Evolutionary conservation across 352 stramenopile genomes (phyloP).

Genomic region (Globisporangium perplexum): DNA sequence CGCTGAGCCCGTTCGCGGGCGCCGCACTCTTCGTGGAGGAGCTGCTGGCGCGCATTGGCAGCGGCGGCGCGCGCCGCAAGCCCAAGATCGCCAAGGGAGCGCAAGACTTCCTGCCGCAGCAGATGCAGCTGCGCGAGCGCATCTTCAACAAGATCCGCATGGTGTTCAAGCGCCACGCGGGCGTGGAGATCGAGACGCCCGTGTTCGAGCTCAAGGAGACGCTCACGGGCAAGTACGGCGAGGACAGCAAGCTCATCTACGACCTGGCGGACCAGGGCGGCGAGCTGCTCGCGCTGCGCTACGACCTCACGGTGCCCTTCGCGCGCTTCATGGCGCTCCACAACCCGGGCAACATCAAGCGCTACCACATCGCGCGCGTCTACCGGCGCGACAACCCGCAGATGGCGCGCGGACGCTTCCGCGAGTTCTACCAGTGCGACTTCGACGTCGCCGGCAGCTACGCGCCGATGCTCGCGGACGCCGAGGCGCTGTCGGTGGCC

Average conservation of each 20-base stretch:
- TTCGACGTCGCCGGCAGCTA: constrained; percentile 98
- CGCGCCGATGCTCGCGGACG: constrained; percentile 94
- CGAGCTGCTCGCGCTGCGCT: constrained; percentile 92
- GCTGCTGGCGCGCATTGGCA: constrained; percentile 55
- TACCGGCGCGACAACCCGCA: constrained; percentile 96
- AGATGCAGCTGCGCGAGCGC: constrained; percentile 96
- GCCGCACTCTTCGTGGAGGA: constrained; percentile 54
- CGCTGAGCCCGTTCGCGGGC: constrained; percentile 48
- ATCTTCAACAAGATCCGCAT: constrained; percentile 97
- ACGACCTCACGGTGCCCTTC: constrained; percentile 99
- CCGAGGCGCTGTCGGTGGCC: constrained; percentile 95
- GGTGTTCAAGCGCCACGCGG: constrained; percentile 97
- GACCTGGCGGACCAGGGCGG: constrained; percentile 98
- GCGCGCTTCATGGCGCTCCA: constrained; percentile 97
- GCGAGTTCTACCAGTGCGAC: constrained; percentile 99
- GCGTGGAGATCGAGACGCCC: constrained; percentile 97
- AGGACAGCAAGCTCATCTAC: constrained; percentile 99
- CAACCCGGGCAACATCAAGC: constrained; percentile 97
- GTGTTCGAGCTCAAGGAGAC: constrained; percentile 99
- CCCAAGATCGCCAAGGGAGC: constrained; percentile 90
- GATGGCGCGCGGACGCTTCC: constrained; percentile 93
- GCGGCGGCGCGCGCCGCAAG: constrained; percentile 69
- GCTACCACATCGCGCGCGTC: constrained; percentile 97
- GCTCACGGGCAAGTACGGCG: constrained; percentile 98
- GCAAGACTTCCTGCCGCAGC: constrained; percentile 93